phyloP scores from a whole-genome alignment of 352 stramenopile species.

The Plasmopara viticola region DNA sequence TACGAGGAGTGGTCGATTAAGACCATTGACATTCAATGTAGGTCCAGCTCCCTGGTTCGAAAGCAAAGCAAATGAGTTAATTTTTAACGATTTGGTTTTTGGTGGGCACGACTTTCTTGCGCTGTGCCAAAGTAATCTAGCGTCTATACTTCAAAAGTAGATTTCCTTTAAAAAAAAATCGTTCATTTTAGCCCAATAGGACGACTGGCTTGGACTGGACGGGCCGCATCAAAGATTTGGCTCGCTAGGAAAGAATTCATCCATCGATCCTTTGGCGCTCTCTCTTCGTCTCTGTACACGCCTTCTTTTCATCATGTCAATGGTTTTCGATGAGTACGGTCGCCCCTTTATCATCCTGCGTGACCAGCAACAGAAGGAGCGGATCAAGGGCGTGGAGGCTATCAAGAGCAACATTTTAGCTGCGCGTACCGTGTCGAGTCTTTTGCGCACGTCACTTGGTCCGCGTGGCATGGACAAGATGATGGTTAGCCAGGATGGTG shows the following conservation, averaged over 20 bases:
- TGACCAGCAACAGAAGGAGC: slow-evolving; percentile 97
- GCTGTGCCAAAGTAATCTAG: too few relatives aligned
- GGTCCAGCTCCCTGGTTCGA: too few relatives aligned
- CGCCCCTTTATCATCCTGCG: slow-evolving; percentile 99
- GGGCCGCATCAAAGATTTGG: background rate
- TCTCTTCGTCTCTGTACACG: background rate
- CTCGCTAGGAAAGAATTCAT: background rate
- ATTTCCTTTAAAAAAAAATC: too few relatives aligned
- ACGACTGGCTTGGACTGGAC: background rate
- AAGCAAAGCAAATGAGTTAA: too few relatives aligned
- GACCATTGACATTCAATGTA: too few relatives aligned
- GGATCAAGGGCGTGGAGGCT: slow-evolving; percentile 97
- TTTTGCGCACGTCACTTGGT: slow-evolving; percentile 97
- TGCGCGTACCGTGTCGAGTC: slow-evolving; percentile 93
- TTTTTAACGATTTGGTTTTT: too few relatives aligned
- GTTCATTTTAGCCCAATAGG: background rate
- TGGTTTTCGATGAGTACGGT: slow-evolving; percentile 99
- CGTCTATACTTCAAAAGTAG: too few relatives aligned
- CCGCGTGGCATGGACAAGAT: slow-evolving; percentile 99
- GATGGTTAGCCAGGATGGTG: slow-evolving; percentile 97
- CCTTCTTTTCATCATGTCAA: slow-evolving; percentile 65
- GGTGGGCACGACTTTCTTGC: too few relatives aligned
- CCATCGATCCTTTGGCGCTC: background rate
- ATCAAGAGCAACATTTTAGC: slow-evolving; percentile 99
- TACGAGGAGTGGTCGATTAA: too few relatives aligned